A percentile compares a stretch with the other conserved stretches of the same genome.
Evolutionary conservation across 2,329 filamentous ascomycete species (phyloP).

Genomic region (Blastomyces emzantsi): DNA sequence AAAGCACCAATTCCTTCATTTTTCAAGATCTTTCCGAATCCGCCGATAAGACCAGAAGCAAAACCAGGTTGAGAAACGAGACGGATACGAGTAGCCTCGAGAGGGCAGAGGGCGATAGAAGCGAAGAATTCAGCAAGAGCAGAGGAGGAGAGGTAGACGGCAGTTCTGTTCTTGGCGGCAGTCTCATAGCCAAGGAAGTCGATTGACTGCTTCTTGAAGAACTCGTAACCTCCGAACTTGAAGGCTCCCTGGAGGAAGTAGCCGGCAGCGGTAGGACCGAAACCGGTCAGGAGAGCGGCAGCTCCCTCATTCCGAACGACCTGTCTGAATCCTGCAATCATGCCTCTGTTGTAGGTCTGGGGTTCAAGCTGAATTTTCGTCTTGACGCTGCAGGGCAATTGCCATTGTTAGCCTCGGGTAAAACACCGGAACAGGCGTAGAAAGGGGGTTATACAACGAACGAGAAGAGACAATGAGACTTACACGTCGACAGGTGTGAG

Average conservation of each 20-base stretch:
- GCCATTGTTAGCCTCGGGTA: background rate
- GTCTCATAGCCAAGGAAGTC: constrained; percentile 68
- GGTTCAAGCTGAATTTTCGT: constrained; percentile 92
- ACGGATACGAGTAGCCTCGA: constrained; percentile 89
- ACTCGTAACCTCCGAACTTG: constrained; percentile 92
- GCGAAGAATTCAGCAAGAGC: constrained; percentile 57
- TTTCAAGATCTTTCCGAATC: constrained; percentile 74
- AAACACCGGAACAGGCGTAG: background rate
- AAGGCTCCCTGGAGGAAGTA: constrained; percentile 92
- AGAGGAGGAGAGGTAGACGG: constrained; percentile 65
- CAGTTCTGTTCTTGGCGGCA: constrained; percentile 68
- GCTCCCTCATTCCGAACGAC: constrained; percentile 77
- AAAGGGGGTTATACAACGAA: background rate
- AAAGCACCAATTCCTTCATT: constrained; percentile 76
- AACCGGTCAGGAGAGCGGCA: constrained; percentile 75
- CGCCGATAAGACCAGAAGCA: constrained; percentile 67
- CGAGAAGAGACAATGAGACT: constrained; percentile 38
- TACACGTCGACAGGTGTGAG: constrained; percentile 99
- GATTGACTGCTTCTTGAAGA: constrained; percentile 91
- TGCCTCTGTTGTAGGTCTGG: constrained; percentile 75
- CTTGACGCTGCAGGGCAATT: constrained; percentile 61
- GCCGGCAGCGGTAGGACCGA: constrained; percentile 75
- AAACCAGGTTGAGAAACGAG: constrained; percentile 82
- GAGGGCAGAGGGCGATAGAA: constrained; percentile 66
- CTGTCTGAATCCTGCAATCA: constrained; percentile 79